Evolutionary conservation across 495 filamentous ascomycete genomes (phyloP), one percentile per base, ranked within the genome.

Genomic region (Bacidia rubella): DNA sequence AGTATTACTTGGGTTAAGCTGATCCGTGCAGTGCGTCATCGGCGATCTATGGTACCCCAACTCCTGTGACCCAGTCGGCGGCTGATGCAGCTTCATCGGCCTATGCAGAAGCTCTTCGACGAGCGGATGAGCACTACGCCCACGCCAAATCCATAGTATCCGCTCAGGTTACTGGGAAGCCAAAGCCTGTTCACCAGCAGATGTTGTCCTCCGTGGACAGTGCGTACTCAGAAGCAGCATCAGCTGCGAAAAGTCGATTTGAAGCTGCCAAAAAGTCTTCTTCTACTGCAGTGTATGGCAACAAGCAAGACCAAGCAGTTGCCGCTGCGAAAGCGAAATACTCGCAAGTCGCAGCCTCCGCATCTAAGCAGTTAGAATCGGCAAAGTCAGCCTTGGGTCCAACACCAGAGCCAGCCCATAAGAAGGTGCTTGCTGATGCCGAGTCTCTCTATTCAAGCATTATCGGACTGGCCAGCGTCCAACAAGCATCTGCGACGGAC

Each of bases 201-300:
- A 72, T 86, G 67, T 67, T 86, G 2, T 72, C 79, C 20, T 84
- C 82, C 0, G 74, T 85, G 32, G 81, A 85, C 22, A 72, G 69
- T 10, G 83, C 76, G 7, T 88, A 87, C 63, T 83, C 81, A 25
- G 75, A 74, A 22, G 78, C 83, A 2, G 60, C 84, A 49, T 72
- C 71, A 1, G 74, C 78, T 12, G 83, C 82, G 9, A 82, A 74
- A 57, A 70, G 75, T 2, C 71, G 74, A 40, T 63, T 82, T 9
- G 67, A 80, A 26, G 65, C 67, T 1, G 74, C 76, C 3, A 47
- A 76, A 39, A 65, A 59, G 17, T 65, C 65, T 12, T 75, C 68
- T n/a, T 76, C 74, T 0, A 63, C 63, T 24, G 63, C 66, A 21
- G 49, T 72, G 0, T 68, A 73, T 54, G 74, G 70, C 29, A 64